Evolutionary conservation across 2,329 filamentous ascomycete species (phyloP).

Genomic region (Neoscytalidium dimidiatum): DNA sequence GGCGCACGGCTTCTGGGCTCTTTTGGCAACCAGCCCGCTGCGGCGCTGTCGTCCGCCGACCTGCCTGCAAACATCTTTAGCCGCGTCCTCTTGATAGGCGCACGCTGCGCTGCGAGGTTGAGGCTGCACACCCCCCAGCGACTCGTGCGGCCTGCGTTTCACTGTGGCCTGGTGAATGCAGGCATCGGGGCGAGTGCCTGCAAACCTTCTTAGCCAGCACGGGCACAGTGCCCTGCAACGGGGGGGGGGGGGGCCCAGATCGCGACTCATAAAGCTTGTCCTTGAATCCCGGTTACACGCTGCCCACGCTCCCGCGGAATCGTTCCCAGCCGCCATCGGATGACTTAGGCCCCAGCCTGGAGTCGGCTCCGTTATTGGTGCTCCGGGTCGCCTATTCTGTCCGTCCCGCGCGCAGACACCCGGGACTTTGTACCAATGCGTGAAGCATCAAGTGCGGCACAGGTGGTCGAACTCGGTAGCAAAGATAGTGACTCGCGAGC

Average conservation of each 20-base stretch:
- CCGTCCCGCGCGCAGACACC: background rate
- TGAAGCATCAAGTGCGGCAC: conserved; percentile 5
- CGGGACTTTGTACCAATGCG: background rate
- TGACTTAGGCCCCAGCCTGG: background rate
- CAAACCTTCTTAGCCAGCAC: background rate
- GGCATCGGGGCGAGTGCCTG: conserved; percentile 4
- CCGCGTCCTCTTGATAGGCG: conserved; percentile 5
- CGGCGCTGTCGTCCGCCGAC: background rate
- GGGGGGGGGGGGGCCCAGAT: background rate
- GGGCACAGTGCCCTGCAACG: background rate
- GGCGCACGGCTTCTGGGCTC: background rate
- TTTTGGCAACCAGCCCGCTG: conserved; percentile 13
- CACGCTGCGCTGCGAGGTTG: background rate
- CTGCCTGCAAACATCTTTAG: background rate
- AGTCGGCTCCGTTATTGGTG: background rate
- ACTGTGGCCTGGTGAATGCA: background rate
- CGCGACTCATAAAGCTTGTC: conserved; percentile 2
- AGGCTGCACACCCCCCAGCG: background rate
- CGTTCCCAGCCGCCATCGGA: conserved; percentile 7
- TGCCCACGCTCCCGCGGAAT: background rate
- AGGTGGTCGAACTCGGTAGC: background rate
- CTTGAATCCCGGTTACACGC: background rate
- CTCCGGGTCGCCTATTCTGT: background rate
- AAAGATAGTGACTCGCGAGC: background rate
- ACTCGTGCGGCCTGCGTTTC: conserved; percentile 5